Conservation (phyloP, 2,329 filamentous ascomycete genomes). For the Ceratocystis colombiana region DNA sequence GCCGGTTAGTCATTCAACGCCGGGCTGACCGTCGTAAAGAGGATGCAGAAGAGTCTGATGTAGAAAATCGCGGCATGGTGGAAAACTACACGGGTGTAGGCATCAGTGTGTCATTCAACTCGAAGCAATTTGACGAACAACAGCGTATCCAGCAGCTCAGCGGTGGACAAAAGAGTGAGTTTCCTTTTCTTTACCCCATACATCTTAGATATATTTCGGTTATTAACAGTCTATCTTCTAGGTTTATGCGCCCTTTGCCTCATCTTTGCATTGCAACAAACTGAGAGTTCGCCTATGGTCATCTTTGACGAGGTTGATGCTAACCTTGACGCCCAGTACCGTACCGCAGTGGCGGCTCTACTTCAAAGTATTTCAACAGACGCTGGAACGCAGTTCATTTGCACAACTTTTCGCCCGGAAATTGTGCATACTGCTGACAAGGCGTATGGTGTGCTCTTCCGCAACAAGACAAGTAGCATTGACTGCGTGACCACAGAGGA, state of each 20-base stretch:
- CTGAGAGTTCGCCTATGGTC: conserved; percentile 95
- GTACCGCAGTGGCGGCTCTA: conserved; percentile 86
- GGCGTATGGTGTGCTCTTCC: conserved; percentile 92
- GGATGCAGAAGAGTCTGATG: conserved; percentile 54
- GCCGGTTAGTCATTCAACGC: conserved; percentile 83
- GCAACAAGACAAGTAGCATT: conserved; percentile 88
- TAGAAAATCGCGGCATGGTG: conserved; percentile 59
- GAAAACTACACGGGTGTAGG: conserved; percentile 96
- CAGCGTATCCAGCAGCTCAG: conserved; percentile 95
- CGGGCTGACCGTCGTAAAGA: conserved; percentile 61
- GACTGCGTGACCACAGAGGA: conserved; percentile 81
- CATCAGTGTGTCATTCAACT: conserved; percentile 97
- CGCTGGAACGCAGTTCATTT: conserved; percentile 75
- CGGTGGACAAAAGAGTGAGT: conserved; percentile 91
- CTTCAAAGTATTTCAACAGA: conserved; percentile 65
- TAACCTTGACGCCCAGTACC: conserved; percentile 95
- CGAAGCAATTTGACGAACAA: conserved; percentile 87
- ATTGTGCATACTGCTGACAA: conserved; percentile 93
- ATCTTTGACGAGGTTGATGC: conserved; percentile 99
- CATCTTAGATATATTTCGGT: background rate
- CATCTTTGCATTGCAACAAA: conserved; percentile 97
- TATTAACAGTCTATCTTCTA: conserved; percentile 33
- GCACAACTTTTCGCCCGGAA: conserved; percentile 95
- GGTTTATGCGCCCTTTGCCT: conserved; percentile 92
- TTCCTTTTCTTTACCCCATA: background rate